phyloP scores from a whole-genome alignment of 768 basidiomycete species.

The Punctularia strigosozonata region DNA sequence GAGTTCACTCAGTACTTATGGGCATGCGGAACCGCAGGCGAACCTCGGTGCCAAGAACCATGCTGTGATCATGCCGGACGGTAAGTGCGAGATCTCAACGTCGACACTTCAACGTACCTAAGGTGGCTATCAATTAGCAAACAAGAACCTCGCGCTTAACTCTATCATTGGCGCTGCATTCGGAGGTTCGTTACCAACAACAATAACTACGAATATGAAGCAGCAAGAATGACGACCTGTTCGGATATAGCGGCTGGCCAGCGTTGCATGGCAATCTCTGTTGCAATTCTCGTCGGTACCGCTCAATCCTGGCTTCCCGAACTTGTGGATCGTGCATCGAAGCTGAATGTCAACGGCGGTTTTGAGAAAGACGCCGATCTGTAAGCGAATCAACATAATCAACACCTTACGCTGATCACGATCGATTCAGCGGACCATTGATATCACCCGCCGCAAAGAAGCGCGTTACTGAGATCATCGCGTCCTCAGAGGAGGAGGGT shows the following conservation, averaged over 20 bases:
- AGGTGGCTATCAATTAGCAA: slow-evolving; percentile 38
- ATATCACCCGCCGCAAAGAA: slow-evolving; percentile 76
- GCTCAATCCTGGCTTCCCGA: slow-evolving; percentile 77
- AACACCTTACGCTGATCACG: slow-evolving; percentile 2
- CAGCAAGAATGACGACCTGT: slow-evolving; percentile 14
- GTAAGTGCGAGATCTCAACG: slow-evolving; percentile 27
- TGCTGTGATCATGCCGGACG: slow-evolving; percentile 87
- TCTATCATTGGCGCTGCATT: slow-evolving; percentile 91
- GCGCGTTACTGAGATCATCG: slow-evolving; percentile 65
- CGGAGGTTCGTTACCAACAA: slow-evolving; percentile 61
- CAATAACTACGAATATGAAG: no score
- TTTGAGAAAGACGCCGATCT: slow-evolving; percentile 83
- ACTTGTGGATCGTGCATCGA: slow-evolving; percentile 68
- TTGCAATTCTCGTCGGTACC: slow-evolving; percentile 78
- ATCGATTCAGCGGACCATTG: slow-evolving; percentile 47
- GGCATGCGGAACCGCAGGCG: slow-evolving; percentile 25
- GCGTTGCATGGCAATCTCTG: slow-evolving; percentile 93
- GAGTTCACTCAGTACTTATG: not conserved
- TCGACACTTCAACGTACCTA: not conserved
- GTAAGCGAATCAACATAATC: slow-evolving; percentile 29
- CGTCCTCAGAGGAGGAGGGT: slow-evolving; percentile 66
- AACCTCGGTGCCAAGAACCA: slow-evolving; percentile 98
- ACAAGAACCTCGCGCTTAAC: slow-evolving; percentile 85
- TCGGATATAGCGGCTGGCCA: slow-evolving; percentile 72
- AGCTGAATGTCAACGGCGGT: slow-evolving; percentile 77